phyloP scores from a whole-genome alignment of 306 rosid genomes.

The Biancaea sappan region DNA sequence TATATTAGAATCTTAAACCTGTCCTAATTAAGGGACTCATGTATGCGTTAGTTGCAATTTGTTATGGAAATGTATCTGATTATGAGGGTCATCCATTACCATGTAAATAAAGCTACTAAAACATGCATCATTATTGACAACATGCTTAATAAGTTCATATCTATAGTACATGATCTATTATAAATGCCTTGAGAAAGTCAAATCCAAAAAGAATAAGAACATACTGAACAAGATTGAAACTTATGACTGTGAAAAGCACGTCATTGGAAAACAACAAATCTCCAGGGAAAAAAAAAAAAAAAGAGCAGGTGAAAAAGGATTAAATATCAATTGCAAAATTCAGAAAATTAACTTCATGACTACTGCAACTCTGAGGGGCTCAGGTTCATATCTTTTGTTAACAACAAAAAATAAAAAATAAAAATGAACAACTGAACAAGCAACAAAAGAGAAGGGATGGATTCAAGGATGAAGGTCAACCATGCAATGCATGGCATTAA shows the following conservation, averaged over 20 bases:
- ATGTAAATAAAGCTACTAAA: neutral
- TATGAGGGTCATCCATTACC: neutral
- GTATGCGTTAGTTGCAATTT: constrained; percentile 4
- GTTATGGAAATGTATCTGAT: constrained; percentile 16
- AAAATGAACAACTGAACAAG: constrained; percentile 11
- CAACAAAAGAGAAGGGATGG: neutral
- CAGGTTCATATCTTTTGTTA: neutral
- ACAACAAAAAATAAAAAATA: too few species aligned
- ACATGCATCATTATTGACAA: constrained; percentile 6
- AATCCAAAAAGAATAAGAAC: constrained; percentile 3
- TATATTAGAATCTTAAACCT: constrained; percentile 9
- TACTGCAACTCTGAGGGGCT: neutral
- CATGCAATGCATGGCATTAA: constrained; percentile 3
- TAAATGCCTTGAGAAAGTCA: neutral
- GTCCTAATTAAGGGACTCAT: constrained; percentile 17
- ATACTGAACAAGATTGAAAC: constrained; percentile 13
- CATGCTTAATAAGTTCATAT: neutral
- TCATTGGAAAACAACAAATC: constrained; percentile 16
- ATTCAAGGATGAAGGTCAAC: constrained; percentile 13
- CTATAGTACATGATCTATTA: neutral
- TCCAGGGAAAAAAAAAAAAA: too few species aligned
- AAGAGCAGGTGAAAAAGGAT: constrained; percentile 12
- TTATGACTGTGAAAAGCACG: constrained; percentile 14
- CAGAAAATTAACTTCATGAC: neutral
- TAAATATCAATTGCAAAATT: constrained; percentile 7